These are phyloP conservation scores for Proliferodiscus dingleyae DNA, from an alignment of 2,329 filamentous ascomycete species.

Conservation along the genomic window DNA sequence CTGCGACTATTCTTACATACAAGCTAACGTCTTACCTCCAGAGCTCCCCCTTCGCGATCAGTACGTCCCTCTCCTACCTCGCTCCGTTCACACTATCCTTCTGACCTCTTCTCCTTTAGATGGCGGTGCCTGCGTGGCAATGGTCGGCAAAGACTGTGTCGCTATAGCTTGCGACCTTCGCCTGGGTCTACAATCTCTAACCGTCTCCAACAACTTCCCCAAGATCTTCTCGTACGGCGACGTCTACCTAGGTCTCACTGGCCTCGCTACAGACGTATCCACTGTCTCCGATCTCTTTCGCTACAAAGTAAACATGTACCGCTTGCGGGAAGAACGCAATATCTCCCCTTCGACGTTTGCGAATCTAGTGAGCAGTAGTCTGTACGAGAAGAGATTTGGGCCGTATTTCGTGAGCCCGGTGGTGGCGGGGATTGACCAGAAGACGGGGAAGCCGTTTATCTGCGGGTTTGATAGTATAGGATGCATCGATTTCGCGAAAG, in stretches of 20 bases:
- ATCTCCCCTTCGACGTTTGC: slow-evolving; percentile 94
- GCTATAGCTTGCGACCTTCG: slow-evolving; percentile 99
- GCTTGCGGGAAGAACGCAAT: slow-evolving; percentile 93
- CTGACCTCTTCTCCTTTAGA: slow-evolving; percentile 41
- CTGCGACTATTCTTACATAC: slow-evolving; percentile 1
- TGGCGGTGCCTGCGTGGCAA: slow-evolving; percentile 93
- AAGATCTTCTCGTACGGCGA: slow-evolving; percentile 98
- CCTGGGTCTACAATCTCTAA: slow-evolving; percentile 91
- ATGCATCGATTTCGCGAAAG: slow-evolving; percentile 98
- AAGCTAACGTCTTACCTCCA: slow-evolving; percentile 40
- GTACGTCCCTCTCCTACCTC: slow-evolving; percentile 42
- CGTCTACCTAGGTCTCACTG: slow-evolving; percentile 91
- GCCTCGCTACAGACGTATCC: slow-evolving; percentile 90
- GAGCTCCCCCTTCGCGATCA: slow-evolving; percentile 94
- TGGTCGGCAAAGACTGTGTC: slow-evolving; percentile 99
- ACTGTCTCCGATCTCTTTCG: slow-evolving; percentile 97
- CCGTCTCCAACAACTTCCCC: slow-evolving; percentile 99
- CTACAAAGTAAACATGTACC: slow-evolving; percentile 99
- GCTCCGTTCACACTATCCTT: slow-evolving; percentile 7
- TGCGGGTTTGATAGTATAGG: slow-evolving; percentile 99
- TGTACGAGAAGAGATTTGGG: slow-evolving; percentile 95
- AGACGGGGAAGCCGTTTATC: slow-evolving; percentile 92
- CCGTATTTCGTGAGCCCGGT: slow-evolving; percentile 96
- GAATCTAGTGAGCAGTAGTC: slow-evolving; percentile 83
- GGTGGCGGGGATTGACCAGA: slow-evolving; percentile 90